phyloP scores from a whole-genome alignment of 2,329 filamentous ascomycete species.

The Cercospora brassicicola region DNA sequence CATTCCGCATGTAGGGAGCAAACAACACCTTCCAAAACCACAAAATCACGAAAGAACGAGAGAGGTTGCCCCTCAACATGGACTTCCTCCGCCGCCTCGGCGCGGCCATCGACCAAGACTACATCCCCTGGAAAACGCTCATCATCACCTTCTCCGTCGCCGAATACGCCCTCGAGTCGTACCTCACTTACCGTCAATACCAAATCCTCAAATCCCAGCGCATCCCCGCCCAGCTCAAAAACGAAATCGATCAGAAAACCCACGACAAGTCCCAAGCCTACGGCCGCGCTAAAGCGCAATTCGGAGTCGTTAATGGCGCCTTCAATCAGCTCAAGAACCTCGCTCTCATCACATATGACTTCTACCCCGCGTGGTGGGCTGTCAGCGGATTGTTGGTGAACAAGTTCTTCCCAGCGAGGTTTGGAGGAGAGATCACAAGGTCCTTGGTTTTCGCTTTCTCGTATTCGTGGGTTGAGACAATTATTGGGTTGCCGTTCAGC shows the following conservation, averaged over 20 bases:
- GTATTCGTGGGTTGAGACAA: constrained; percentile 78
- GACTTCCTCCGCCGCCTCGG: constrained; percentile 63
- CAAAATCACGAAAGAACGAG: background rate
- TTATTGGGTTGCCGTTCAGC: constrained; percentile 74
- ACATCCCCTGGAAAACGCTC: constrained; percentile 96
- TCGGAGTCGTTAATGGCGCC: constrained; percentile 75
- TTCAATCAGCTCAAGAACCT: constrained; percentile 87
- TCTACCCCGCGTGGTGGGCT: constrained; percentile 87
- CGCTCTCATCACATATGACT: constrained; percentile 83
- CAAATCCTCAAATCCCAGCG: constrained; percentile 75
- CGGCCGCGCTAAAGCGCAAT: constrained; percentile 92
- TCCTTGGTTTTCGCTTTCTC: constrained; percentile 88
- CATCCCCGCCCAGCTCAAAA: constrained; percentile 80
- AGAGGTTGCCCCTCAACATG: constrained; percentile 26
- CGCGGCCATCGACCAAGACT: constrained; percentile 80
- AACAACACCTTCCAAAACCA: background rate
- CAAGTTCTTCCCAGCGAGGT: constrained; percentile 66
- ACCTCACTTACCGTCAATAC: constrained; percentile 88
- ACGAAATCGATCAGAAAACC: constrained; percentile 83
- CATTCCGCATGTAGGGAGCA: background rate
- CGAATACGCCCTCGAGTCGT: constrained; percentile 86
- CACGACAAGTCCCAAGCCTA: constrained; percentile 87
- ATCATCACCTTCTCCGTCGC: constrained; percentile 92
- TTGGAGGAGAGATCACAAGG: constrained; percentile 89
- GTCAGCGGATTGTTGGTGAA: constrained; percentile 74